Conservation (phyloP, 106 monocot species). For the Posidonia australis region DNA sequence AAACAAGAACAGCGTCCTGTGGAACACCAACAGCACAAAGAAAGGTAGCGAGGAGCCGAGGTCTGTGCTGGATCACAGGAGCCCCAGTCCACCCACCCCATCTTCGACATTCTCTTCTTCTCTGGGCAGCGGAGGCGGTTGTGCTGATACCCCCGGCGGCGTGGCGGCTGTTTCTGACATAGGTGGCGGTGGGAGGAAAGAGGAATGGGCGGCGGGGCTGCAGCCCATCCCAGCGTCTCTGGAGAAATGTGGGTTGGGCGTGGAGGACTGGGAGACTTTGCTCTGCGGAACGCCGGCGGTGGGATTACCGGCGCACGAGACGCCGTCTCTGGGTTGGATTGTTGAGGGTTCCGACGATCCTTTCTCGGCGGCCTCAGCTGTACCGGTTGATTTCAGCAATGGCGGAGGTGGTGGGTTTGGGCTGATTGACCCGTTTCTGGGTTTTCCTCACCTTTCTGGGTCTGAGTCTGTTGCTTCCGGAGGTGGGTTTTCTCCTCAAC, state of each 20-base stretch:
- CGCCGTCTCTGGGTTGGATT: slow-evolving; percentile 27
- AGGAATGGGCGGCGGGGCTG: too few relatives aligned
- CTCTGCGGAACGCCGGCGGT: slow-evolving; percentile 15
- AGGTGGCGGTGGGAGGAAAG: slow-evolving; percentile 1
- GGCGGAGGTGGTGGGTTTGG: slow-evolving; percentile 12
- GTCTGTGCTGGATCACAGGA: slow-evolving; percentile 39
- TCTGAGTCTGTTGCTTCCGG: slow-evolving; percentile 14
- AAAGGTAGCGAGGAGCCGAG: slow-evolving; percentile 25
- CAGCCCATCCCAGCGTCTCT: slow-evolving; percentile 18
- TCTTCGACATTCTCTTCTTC: slow-evolving; percentile 41
- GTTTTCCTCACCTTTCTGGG: slow-evolving; percentile 4
- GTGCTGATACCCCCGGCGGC: too few relatives aligned
- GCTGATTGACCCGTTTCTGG: slow-evolving; percentile 6
- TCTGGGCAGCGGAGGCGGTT: slow-evolving; percentile 13
- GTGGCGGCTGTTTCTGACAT: slow-evolving; percentile 17
- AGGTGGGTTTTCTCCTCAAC: slow-evolving; percentile 7
- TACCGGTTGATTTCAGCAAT: not conserved
- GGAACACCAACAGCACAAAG: not conserved
- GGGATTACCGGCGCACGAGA: slow-evolving; percentile 6
- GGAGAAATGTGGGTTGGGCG: slow-evolving; percentile 9
- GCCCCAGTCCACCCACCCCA: slow-evolving; percentile 43
- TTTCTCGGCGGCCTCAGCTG: not conserved
- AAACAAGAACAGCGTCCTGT: not conserved
- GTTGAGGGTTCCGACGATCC: slow-evolving; percentile 12
- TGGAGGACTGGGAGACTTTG: slow-evolving; percentile 30